phyloP scores from a whole-genome alignment of 495 filamentous ascomycete species.

The Glutinoglossum americanum region DNA sequence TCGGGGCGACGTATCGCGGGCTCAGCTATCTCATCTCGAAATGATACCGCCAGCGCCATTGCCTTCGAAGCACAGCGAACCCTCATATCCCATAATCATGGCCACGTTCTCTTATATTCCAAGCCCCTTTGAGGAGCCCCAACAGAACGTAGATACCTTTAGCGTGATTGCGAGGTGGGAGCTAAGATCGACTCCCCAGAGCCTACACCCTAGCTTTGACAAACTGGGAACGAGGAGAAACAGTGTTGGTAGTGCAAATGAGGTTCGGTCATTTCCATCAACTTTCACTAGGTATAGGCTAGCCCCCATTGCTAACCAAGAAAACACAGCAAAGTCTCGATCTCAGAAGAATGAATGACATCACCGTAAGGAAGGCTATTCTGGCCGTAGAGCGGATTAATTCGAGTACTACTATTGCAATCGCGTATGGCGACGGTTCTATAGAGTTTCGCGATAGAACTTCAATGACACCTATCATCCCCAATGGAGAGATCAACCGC shows the following conservation, averaged over 20 bases:
- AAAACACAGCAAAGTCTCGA: conserved; percentile 29
- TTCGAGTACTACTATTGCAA: conserved; percentile 41
- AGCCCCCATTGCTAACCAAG: background rate
- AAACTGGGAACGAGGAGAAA: conserved; percentile 45
- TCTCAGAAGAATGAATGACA: conserved; percentile 44
- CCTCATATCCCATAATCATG: conserved; percentile 38
- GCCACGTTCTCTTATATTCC: conserved; percentile 47
- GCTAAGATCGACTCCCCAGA: conserved; percentile 33
- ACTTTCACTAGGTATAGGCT: conserved; percentile 6
- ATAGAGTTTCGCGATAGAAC: conserved; percentile 54
- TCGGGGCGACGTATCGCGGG: conserved; percentile 19
- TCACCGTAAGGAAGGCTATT: conserved; percentile 42
- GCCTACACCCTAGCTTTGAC: conserved; percentile 50
- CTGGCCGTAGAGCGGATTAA: conserved; percentile 43
- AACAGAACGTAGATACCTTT: conserved; percentile 35
- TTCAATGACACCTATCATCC: conserved; percentile 41
- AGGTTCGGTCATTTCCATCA: conserved; percentile 9
- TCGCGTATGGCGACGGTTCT: conserved; percentile 55
- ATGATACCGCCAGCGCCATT: conserved; percentile 35
- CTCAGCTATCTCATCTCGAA: conserved; percentile 41
- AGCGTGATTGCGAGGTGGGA: conserved; percentile 62
- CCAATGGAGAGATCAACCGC: conserved; percentile 34
- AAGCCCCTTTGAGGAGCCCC: conserved; percentile 19
- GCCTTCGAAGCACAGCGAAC: conserved; percentile 23
- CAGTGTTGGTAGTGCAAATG: conserved; percentile 24